These are phyloP conservation scores for Coniella vitis DNA, from an alignment of 2,329 filamentous ascomycete species.

Conservation along the genomic window DNA sequence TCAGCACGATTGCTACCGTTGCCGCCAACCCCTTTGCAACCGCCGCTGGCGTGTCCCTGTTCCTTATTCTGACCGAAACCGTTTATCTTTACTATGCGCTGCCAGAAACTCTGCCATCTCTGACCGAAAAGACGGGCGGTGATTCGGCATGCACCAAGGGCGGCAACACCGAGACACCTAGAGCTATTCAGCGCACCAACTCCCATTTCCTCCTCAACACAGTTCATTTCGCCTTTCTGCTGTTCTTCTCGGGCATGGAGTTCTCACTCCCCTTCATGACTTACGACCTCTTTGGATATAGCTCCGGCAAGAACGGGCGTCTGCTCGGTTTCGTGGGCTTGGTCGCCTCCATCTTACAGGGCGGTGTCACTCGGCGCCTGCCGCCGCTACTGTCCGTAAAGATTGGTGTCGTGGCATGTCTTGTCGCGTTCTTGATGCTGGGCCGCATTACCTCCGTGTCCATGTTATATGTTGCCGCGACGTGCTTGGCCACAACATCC, in stretches of 20 bases:
- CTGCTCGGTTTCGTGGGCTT: conserved; percentile 88
- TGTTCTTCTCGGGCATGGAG: conserved; percentile 95
- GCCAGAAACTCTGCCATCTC: conserved; percentile 75
- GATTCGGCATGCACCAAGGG: conserved; percentile 21
- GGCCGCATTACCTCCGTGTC: conserved; percentile 59
- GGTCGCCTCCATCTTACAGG: conserved; percentile 86
- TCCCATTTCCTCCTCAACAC: conserved; percentile 75
- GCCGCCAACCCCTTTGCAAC: conserved; percentile 89
- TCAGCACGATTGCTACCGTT: conserved; percentile 71
- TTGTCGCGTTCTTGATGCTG: conserved; percentile 74
- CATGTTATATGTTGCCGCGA: conserved; percentile 74
- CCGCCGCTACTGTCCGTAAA: conserved; percentile 75
- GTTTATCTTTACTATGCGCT: conserved; percentile 76
- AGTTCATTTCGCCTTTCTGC: conserved; percentile 82
- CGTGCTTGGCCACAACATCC: conserved; percentile 79
- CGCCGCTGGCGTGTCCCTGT: conserved; percentile 80
- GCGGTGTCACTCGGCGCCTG: conserved; percentile 79
- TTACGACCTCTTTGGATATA: conserved; percentile 83
- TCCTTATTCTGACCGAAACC: conserved; percentile 80
- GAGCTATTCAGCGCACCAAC: conserved; percentile 58
- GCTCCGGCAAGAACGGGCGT: conserved; percentile 71
- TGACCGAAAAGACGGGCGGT: conserved; percentile 29
- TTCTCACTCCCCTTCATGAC: conserved; percentile 97
- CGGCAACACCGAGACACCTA: conserved; percentile 21
- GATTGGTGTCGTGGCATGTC: conserved; percentile 69